These are phyloP conservation scores for Dictyostelium citrinum DNA, from an alignment of 78 protist species.

Conservation along the genomic window DNA sequence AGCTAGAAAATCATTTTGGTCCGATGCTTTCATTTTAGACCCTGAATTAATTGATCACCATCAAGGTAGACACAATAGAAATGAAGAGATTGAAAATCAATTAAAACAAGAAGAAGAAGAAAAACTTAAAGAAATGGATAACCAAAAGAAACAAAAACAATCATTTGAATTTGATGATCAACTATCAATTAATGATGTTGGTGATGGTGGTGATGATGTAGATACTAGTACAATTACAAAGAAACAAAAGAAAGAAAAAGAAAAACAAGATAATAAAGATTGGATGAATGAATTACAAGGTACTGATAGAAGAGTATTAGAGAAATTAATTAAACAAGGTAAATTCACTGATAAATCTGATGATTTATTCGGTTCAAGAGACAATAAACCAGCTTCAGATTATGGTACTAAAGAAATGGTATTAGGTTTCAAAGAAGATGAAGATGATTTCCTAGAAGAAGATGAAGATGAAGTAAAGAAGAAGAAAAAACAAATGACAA, in stretches of 20 bases:
- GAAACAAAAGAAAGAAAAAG: neutral
- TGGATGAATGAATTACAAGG: constrained; percentile 49
- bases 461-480: neutral
- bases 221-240: neutral
- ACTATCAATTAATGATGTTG: neutral
- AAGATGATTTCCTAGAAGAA: neutral
- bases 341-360: constrained; percentile 7
- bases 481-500: neutral
- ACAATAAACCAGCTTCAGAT: neutral
- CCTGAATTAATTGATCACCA: neutral
- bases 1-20: constrained; percentile 75
- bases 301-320: constrained; percentile 35
- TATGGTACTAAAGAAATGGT: neutral
- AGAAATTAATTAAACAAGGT: constrained; percentile 48
- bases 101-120: neutral
- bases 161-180: neutral
- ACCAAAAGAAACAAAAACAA: neutral
- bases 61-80: neutral
- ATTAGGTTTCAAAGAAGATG: neutral
- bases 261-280: neutral
- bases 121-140: neutral
- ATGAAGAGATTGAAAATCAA: neutral
- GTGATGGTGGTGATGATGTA: neutral
- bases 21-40: constrained; percentile 36
- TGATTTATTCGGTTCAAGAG: neutral